Percentiles rank a stretch among this genome's conserved stretches.
These are phyloP conservation scores for Penicillium sp. DNA, from an alignment of 2,329 filamentous ascomycete species.

Conservation along the genomic window DNA sequence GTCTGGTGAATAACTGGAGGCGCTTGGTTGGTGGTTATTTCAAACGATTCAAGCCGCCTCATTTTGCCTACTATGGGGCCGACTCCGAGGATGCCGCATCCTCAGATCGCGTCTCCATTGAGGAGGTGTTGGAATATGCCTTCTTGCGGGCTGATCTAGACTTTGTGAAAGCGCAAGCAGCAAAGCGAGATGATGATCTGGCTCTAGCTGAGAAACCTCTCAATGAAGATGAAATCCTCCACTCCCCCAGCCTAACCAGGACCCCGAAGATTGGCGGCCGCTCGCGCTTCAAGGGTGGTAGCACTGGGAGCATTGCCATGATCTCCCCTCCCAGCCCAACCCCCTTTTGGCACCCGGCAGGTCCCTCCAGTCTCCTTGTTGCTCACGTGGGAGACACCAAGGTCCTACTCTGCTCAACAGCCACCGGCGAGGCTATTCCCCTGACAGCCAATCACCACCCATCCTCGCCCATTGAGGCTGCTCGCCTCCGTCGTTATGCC, in stretches of 20 bases:
- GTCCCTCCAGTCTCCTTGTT: constrained; percentile 78
- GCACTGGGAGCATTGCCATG: constrained; percentile 84
- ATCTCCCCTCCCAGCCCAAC: constrained; percentile 89
- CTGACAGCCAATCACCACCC: constrained; percentile 92
- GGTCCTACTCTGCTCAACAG: constrained; percentile 83
- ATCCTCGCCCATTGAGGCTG: constrained; percentile 78
- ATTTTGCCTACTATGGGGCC: constrained; percentile 60
- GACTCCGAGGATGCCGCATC: constrained; percentile 27
- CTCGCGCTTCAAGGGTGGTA: constrained; percentile 86
- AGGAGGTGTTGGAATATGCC: constrained; percentile 76
- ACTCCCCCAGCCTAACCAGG: constrained; percentile 55
- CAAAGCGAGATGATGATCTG: constrained; percentile 72
- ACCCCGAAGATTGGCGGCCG: constrained; percentile 65
- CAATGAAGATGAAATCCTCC: constrained; percentile 82
- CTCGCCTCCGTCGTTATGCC: constrained; percentile 80
- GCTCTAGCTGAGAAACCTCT: constrained; percentile 73
- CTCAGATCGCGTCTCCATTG: constrained; percentile 41
- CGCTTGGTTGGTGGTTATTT: constrained; percentile 92
- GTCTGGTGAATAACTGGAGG: constrained; percentile 75
- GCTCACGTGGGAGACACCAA: constrained; percentile 94
- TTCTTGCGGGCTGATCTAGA: constrained; percentile 93
- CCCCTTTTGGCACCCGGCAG: constrained; percentile 92
- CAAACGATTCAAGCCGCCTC: constrained; percentile 78
- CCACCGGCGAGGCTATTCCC: constrained; percentile 75
- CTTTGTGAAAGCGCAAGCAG: constrained; percentile 86